Conservation (phyloP, 495 filamentous ascomycete species). For the Aspergillus sclerotiicarbonarius region DNA sequence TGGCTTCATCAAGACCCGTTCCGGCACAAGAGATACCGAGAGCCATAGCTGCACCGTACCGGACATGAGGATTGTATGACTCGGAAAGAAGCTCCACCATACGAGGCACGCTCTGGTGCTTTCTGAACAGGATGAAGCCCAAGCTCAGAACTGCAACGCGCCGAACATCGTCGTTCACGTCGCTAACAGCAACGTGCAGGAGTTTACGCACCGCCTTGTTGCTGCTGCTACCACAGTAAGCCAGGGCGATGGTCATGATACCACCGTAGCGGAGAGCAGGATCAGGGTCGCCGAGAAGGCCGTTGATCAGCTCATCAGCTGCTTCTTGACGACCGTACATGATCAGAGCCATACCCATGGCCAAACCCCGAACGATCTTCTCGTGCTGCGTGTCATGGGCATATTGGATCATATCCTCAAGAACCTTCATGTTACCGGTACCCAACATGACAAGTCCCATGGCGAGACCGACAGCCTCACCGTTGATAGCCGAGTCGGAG, state of each 20-base stretch:
- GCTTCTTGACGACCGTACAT: constrained; percentile 96
- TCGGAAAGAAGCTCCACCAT: constrained; percentile 99
- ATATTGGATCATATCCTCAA: constrained; percentile 96
- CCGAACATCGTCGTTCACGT: constrained; percentile 97
- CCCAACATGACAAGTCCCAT: constrained; percentile 98
- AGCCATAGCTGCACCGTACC: constrained; percentile 97
- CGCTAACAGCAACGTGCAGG: constrained; percentile 95
- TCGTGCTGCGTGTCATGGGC: constrained; percentile 98
- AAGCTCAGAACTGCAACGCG: constrained; percentile 97
- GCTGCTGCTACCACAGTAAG: constrained; percentile 94
- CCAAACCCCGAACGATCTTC: constrained; percentile 95
- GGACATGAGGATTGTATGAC: constrained; percentile 98
- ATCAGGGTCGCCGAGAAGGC: constrained; percentile 89
- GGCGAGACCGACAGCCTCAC: constrained; percentile 90
- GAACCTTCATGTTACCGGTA: constrained; percentile 83
- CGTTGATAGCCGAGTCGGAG: constrained; percentile 90
- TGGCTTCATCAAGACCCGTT: constrained; percentile 93
- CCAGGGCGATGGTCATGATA: constrained; percentile 97
- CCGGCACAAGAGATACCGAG: constrained; percentile 97
- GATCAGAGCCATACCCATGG: constrained; percentile 95
- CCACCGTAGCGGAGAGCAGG: constrained; percentile 93
- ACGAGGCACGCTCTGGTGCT: constrained; percentile 92
- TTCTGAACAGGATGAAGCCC: constrained; percentile 97
- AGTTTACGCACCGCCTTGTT: constrained; percentile 98
- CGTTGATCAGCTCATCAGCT: constrained; percentile 91